Base-by-base conservation (phyloP, 306 rosid genomes). In the Ormosia emarginata region DNA sequence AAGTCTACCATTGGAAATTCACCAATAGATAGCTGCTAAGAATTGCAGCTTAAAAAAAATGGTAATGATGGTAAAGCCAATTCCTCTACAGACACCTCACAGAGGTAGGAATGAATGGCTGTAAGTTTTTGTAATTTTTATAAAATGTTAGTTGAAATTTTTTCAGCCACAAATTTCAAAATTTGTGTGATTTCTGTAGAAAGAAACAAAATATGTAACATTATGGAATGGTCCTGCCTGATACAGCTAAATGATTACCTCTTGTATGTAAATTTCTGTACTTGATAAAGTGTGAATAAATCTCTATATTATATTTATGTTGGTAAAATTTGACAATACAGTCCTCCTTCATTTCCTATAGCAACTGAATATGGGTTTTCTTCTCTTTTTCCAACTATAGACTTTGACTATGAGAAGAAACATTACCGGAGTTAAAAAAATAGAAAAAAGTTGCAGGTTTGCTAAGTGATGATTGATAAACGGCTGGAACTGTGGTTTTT, bases 261-360 rank as follows among this genome's bases (percentile, higher is more conserved):
- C 57, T 36, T 46, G 65, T 58, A 62, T 71, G 83, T 78, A 77
- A 33, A 77, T 62, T 75, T 55, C 7, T 69, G 7, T 53, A 53
- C 61, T 75, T 37, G 74, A 75, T 62, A 70, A 41, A 47, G 41
- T 66, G 41, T 47, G 78, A 70, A 57, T 11, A 74, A 57, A 49
- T 68, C 11, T 63, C 14, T 41, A 3, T 34, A 1, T 44, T 70
- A 5, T 4, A 32, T 41, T 29, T 29, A 30, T 50, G 1, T 17
- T 30, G 52, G 3, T 61, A 8, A 7, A 61, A 39, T n/a, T 6
- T 17, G 3, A 32, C 18, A 58, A 61, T 18, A 5, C 9, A 72
- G 36, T 72, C 46, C 55, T 72, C 7, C 8, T 30, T 52, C 17
- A 13, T 39, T 71, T 72, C 29, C 77, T 56, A 14, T 18, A 59